Evolutionary conservation across 2,329 filamentous ascomycete genomes (phyloP).

Genomic region (Talaromyces pinophilus): DNA sequence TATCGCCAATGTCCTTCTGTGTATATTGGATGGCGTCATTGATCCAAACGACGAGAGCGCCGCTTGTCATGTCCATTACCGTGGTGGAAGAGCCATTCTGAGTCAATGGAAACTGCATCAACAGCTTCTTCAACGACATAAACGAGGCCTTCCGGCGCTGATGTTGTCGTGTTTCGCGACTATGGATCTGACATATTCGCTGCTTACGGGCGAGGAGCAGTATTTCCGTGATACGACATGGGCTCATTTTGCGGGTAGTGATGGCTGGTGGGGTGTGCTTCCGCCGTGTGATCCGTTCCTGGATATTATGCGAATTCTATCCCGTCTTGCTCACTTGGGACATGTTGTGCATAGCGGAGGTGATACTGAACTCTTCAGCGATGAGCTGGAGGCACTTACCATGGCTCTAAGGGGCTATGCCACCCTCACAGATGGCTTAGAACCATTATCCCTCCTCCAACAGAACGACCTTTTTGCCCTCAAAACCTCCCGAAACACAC

Average conservation of each 20-base stretch:
- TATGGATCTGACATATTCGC: conserved; percentile 46
- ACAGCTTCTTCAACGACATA: conserved; percentile 20
- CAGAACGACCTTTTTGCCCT: neutral
- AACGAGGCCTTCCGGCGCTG: conserved; percentile 30
- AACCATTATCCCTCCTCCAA: neutral
- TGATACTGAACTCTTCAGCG: neutral
- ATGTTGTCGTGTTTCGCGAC: conserved; percentile 50
- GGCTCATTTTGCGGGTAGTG: conserved; percentile 43
- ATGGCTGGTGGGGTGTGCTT: conserved; percentile 47
- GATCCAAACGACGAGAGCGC: conserved; percentile 36
- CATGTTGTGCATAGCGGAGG: neutral
- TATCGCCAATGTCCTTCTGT: conserved; percentile 48
- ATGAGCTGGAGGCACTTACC: conserved; percentile 15
- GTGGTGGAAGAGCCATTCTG: conserved; percentile 42
- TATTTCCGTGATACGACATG: conserved; percentile 44
- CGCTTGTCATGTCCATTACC: conserved; percentile 40
- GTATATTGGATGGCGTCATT: conserved; percentile 46
- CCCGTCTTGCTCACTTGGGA: conserved; percentile 23
- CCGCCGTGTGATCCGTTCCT: conserved; percentile 23
- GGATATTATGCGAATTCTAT: conserved; percentile 25
- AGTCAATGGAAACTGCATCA: conserved; percentile 27
- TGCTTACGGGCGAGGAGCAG: conserved; percentile 43
- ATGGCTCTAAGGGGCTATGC: conserved; percentile 14
- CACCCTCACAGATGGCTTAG: neutral
- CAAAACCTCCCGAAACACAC: neutral